Evolutionary conservation across 2,329 filamentous ascomycete species (phyloP), one percentile per base, ranked within the genome.

Genomic region (Pseudogymnoascus sp.): DNA sequence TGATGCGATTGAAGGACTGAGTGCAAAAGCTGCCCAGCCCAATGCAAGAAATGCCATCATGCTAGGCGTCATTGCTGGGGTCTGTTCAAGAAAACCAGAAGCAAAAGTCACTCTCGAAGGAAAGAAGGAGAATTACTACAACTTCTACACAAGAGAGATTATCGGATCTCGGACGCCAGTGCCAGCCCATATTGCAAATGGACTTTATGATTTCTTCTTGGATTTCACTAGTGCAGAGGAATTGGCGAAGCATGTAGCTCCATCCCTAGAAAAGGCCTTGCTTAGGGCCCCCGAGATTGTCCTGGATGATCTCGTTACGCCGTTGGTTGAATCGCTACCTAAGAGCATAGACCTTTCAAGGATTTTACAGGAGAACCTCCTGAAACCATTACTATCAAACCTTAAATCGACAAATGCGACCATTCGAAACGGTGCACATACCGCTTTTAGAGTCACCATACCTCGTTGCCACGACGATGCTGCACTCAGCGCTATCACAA

Each of bases 251-350:
- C 85, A 93, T 47, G 72, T 97, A 33, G 80, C 96, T 23, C 91
- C 93, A 8, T 80, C 91, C 0, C 79, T 97, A 13, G 95, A 99
- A 72, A 97, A 96, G 77, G 87, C 90, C 5, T 82, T 99, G 63
- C 78, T 99, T 53, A 85, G 96, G 73, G 88, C 93, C 7, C 96
- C 95, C 1, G 95, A 99, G 76, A 87, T 97, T 47, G 86, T 96
- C 13, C 79, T 97, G 28, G 87, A 88, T 69, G 89, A 91, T 67
- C 81, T 97, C 23, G 78, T 97, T 60, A 84, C 87, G 5, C 85
- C 88, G 11, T 80, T 97, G 53, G 81, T 96, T 65, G 75, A 81
- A 8, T 85, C 90, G 28, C 78, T 99, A 6, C 86, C 91, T 1
- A 73, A 78, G 28, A 78, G 79, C 5, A 82, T 95, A 69, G 93